phyloP scores from a whole-genome alignment of 2,329 filamentous ascomycete species.

The Chalaropsis ovoidea region DNA sequence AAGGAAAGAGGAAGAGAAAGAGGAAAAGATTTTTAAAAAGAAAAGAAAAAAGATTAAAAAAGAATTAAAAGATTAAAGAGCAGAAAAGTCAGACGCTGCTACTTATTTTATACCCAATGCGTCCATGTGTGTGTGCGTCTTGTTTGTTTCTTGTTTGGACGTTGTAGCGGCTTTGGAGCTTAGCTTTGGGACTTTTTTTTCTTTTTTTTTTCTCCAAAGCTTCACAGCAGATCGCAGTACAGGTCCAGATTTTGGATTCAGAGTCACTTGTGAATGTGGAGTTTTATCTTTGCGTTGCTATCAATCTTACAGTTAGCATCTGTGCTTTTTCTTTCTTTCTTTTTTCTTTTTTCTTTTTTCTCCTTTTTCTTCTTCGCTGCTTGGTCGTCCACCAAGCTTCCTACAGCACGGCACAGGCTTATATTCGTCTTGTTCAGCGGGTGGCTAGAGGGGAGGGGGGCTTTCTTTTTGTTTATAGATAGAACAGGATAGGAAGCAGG shows the following conservation, averaged over 20 bases:
- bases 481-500: neutral
- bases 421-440: neutral
- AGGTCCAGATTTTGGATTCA: neutral
- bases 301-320: neutral
- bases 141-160: slow-evolving; percentile 10
- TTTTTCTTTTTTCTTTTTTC: neutral
- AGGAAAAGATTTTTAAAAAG: neutral
- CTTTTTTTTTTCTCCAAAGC: neutral
- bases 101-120: neutral
- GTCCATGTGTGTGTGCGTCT: too few relatives aligned
- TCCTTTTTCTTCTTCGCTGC: neutral
- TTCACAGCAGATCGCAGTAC: neutral
- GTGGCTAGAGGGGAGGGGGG: too few relatives aligned
- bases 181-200: neutral
- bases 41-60: neutral
- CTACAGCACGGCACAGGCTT: neutral
- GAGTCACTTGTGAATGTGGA: neutral
- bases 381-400: neutral
- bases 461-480: neutral
- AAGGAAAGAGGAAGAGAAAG: too few relatives aligned
- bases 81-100: neutral
- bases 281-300: neutral
- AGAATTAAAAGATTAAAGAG: neutral
- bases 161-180: neutral
- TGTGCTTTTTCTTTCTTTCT: neutral